These are phyloP conservation scores for Chaetomium olivaceum DNA, from an alignment of 2,329 filamentous ascomycete genomes.

Conservation along the genomic window DNA sequence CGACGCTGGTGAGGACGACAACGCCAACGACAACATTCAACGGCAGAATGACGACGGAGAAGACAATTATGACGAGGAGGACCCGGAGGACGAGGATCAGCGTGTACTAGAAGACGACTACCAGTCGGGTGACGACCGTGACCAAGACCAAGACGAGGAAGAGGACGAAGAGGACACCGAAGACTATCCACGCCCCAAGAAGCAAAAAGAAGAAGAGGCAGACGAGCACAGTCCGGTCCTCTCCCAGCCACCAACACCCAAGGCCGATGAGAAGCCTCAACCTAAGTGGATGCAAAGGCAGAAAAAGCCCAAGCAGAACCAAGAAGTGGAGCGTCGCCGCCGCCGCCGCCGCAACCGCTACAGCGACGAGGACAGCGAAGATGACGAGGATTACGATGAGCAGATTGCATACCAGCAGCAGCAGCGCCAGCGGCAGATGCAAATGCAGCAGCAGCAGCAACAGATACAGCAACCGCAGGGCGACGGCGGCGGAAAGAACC, in stretches of 20 bases:
- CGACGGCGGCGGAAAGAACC: conserved; percentile 53
- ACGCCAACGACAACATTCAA: conserved; percentile 18
- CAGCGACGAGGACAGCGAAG: conserved; percentile 28
- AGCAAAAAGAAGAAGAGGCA: conserved; percentile 27
- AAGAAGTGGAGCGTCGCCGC: conserved; percentile 29
- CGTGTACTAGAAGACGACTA: conserved; percentile 30
- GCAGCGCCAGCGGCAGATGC: conserved; percentile 31
- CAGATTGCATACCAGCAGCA: conserved; percentile 30
- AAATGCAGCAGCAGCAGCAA: conserved; percentile 34
- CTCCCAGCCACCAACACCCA: conserved; percentile 38
- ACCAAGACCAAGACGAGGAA: conserved; percentile 27
- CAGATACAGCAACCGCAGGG: conserved; percentile 38
- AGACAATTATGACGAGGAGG: conserved; percentile 34
- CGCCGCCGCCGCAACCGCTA: conserved; percentile 19
- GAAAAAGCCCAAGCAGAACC: conserved; percentile 29
- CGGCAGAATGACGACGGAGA: conserved; percentile 27
- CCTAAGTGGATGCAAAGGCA: conserved; percentile 38
- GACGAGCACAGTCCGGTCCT: conserved; percentile 33
- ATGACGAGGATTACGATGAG: conserved; percentile 30
- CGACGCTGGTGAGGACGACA: conserved; percentile 20
- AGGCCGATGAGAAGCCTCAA: conserved; percentile 38
- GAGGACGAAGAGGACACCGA: conserved; percentile 23
- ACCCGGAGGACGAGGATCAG: conserved; percentile 32
- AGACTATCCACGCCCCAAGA: conserved; percentile 20
- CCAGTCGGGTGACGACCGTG: conserved; percentile 31